Evolutionary conservation across 2,329 filamentous ascomycete species (phyloP), one percentile per base, ranked within the genome.

Genomic region (Annulohypoxylon truncatum): DNA sequence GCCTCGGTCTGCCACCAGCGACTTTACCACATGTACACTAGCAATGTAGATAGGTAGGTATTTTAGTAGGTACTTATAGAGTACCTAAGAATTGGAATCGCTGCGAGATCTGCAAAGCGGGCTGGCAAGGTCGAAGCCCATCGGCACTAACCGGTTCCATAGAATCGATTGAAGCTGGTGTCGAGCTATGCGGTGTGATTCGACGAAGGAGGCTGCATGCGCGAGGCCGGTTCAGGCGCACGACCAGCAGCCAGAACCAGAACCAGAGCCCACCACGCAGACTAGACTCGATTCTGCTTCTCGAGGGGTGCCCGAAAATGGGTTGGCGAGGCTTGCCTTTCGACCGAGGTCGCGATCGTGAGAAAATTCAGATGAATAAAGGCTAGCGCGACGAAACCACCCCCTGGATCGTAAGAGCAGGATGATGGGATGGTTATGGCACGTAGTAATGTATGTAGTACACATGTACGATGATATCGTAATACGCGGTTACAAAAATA

Each of bases 151-250:
- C 53, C 28, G 20, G 38, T 31, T 44, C 40, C 38, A 26, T 35
- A 46, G 40, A 42, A 33, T 12, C 15, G 15, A 33, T 12, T 35
- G 24, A 24, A 24, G 22, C 35, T 47, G 29, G 15, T 47, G 40
- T 31, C 40, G 15, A 40, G n/a, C 15, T 10, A 46, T 58, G 61
- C 61, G 42, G 61, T 58, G 54, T 64, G 61, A 64, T 64, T 64
- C 54, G 54, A 61, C 28, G 59, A 18, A 22, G 38, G 42, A 50
- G 42, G 61, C 50, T 60, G 56, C 56, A 60, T 40, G 35, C 33
- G 28, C 35, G 8, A 31, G 22, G 38, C 35, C 38, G 38, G 15
- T 33, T 15, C 52, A 18, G 13, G 40, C 26, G 29, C 24, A n/a
- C n/a, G n/a, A n/a, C n/a, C n/a, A n/a, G n/a, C n/a, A n/a, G 31